Base-by-base conservation (phyloP, 1,284 basidiomycete genomes). In the Heterobasidion irregulare region DNA sequence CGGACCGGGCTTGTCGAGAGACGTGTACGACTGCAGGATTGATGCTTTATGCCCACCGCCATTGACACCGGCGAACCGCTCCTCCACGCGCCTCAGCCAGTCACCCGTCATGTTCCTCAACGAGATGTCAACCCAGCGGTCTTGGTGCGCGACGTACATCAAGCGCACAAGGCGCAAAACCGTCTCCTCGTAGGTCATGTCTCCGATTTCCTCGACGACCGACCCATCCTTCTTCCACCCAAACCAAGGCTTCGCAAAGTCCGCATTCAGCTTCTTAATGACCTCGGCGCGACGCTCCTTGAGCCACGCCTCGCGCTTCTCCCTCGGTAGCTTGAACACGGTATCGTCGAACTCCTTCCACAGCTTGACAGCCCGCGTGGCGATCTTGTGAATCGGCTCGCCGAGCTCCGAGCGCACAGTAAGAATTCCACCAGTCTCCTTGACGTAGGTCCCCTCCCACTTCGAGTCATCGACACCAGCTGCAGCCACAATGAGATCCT, bases 151-250 rank as follows among this genome's bases (percentile, higher is more conserved):
- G 62, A 98, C 92, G 68, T 90, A 98, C 91, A 97, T 95, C 63
- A 99, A 77, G 47, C 90, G 78, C 55, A 98, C 77, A 86, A 98
- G 89, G 57, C 96, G 86, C 60, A 93, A 78, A 7, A 90, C 89
- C 50, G 92, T 89, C 71, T 99, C 97, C 75, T 98, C 94, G 72
- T 99, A 99, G 15, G 96, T 98, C 96, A 99, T 98, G 65, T 97
- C 92, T 32, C 86, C 84, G 55, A 99, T 78, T 68, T 97, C 93
- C 59, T 86, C 83, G 44, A 91, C 91, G 62, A 92, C 83, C 9
- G 74, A 79, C 5, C 85, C 94, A 69, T 92, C 89, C 73, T 93
- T 93, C 85, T 96, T 98, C 82, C 86, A 86, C 18, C 89, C 91
- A 66, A 98, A 98, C 94, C 93, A 95, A 6, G 92, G 93, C 77